A percentile compares a stretch with the other conserved stretches of the same genome.
Evolutionary conservation across 2,329 filamentous ascomycete genomes (phyloP).

Genomic region (Aspergillus phoenicis): DNA sequence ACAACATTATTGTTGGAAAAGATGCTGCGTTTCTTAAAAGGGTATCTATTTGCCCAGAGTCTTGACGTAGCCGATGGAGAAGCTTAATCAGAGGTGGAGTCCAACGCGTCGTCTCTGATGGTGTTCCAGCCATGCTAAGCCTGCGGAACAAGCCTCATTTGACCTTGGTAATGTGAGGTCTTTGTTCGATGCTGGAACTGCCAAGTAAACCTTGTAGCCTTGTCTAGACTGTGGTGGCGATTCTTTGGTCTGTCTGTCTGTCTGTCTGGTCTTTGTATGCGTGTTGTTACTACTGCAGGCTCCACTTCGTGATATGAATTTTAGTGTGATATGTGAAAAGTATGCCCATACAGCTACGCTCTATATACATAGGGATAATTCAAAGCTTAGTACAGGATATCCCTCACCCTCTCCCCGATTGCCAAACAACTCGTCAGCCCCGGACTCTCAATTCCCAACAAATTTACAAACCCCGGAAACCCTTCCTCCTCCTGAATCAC

Average conservation of each 20-base stretch:
- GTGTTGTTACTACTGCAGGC: too few relatives aligned
- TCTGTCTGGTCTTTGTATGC: not conserved
- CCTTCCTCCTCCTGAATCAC: conserved; percentile 76
- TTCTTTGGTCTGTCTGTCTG: not conserved
- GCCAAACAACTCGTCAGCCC: conserved; percentile 85
- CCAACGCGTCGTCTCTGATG: not conserved
- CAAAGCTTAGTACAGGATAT: conserved; percentile 50
- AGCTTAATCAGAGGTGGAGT: not conserved
- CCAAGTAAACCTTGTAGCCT: too few relatives aligned
- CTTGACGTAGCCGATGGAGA: not conserved
- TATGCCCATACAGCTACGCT: too few relatives aligned
- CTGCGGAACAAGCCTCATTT: too few relatives aligned
- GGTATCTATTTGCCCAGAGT: not conserved
- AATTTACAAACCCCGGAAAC: conserved; percentile 80
- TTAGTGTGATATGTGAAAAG: too few relatives aligned
- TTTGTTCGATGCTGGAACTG: too few relatives aligned
- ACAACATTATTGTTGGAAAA: not conserved
- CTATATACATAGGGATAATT: too few relatives aligned
- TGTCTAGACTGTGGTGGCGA: not conserved
- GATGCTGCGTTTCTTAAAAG: too few relatives aligned
- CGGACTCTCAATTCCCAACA: conserved; percentile 91
- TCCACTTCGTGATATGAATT: too few relatives aligned
- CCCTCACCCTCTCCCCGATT: conserved; percentile 75
- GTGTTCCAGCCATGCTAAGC: not conserved
- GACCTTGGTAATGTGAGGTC: too few relatives aligned